These are phyloP conservation scores for Aspergillus incahuasiensis DNA, from an alignment of 495 filamentous ascomycete genomes.

Conservation along the genomic window DNA sequence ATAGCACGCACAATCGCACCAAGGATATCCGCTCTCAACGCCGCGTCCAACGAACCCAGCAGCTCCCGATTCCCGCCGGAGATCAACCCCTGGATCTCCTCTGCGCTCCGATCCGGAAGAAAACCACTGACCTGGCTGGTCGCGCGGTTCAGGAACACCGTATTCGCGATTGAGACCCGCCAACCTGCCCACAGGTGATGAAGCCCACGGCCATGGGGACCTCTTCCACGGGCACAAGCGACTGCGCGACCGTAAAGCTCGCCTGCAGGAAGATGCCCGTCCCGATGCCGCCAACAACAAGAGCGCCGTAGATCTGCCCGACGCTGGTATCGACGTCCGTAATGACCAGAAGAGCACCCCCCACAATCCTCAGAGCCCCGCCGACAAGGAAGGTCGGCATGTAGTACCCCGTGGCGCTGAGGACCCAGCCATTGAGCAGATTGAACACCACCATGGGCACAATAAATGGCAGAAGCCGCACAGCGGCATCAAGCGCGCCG, in stretches of 20 bases:
- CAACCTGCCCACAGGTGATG: background rate
- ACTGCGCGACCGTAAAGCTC: background rate
- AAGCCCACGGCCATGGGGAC: background rate
- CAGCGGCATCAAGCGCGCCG: slow-evolving; percentile 44
- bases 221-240: background rate
- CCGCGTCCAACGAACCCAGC: too few species aligned
- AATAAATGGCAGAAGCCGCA: slow-evolving; percentile 57
- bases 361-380: slow-evolving; percentile 45
- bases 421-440: background rate
- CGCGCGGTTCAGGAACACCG: too few species aligned
- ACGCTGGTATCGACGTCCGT: slow-evolving; percentile 21
- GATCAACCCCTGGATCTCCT: too few species aligned
- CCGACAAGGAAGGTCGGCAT: slow-evolving; percentile 54
- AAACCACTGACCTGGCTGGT: too few species aligned
- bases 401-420: slow-evolving; percentile 41
- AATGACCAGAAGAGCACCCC: slow-evolving; percentile 48
- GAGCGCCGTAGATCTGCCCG: background rate
- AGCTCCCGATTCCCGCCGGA: too few species aligned
- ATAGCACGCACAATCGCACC: too few species aligned
- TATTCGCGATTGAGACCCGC: too few species aligned
- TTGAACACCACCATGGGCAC: slow-evolving; percentile 35
- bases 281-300: background rate
- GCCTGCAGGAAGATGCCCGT: background rate
- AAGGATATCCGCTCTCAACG: too few species aligned
- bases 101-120: too few species aligned